A percentile compares a stretch with the other conserved stretches of the same genome.
Evolutionary conservation across 305 asterid species (phyloP).

Genomic region (Rubia balearica): DNA sequence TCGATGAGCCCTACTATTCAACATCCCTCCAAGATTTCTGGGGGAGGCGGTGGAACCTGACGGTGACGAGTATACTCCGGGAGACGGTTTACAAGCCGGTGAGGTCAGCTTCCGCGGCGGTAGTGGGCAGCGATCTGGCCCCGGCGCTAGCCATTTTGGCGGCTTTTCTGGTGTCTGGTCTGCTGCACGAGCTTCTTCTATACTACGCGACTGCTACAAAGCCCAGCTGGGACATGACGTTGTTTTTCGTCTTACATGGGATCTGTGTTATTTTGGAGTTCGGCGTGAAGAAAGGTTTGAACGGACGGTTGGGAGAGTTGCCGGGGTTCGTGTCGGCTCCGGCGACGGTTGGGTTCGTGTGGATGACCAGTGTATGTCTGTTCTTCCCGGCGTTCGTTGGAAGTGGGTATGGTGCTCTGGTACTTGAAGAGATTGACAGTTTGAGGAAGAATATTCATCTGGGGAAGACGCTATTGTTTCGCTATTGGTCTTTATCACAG

Average conservation of each 20-base stretch:
- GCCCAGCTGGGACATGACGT: slow-evolving; percentile 77
- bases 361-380: slow-evolving; percentile 45
- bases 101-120: slow-evolving; percentile 15
- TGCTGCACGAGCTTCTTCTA: slow-evolving; percentile 62
- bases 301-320: slow-evolving; percentile 40
- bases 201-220: slow-evolving; percentile 39
- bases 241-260: slow-evolving; percentile 61
- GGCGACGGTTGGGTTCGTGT: slow-evolving; percentile 49
- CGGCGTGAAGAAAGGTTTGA: slow-evolving; percentile 32
- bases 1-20: slow-evolving; percentile 58
- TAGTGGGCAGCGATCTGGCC: slow-evolving; percentile 23
- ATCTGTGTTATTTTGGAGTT: slow-evolving; percentile 40
- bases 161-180: slow-evolving; percentile 59
- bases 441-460: neutral
- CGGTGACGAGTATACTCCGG: slow-evolving; percentile 47
- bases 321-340: slow-evolving; percentile 33
- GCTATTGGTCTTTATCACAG: neutral
- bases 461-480: neutral
- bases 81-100: slow-evolving; percentile 53
- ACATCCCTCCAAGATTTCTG: slow-evolving; percentile 70
- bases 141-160: slow-evolving; percentile 25
- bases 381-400: slow-evolving; percentile 46
- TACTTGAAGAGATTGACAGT: neutral
- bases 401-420: neutral
- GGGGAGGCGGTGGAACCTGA: slow-evolving; percentile 72